Conservation (phyloP, 2,329 filamentous ascomycete species). For the Pezicula radicicola region DNA sequence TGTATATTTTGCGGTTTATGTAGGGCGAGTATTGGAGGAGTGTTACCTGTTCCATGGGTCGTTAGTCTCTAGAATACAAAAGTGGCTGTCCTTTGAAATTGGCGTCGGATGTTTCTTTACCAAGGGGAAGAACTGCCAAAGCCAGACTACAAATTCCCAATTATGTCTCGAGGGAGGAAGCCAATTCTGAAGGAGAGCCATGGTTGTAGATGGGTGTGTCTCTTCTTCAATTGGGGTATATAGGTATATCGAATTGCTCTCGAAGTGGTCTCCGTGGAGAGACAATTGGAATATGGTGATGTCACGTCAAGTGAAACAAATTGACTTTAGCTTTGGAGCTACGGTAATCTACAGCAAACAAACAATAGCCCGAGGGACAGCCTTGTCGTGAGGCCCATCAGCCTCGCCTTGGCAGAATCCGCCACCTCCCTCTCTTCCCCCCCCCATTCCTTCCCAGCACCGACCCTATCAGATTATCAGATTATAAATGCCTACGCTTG, state of each 20-base stretch:
- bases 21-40: constrained; percentile 79
- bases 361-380: too few species aligned
- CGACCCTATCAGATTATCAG: too few species aligned
- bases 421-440: too few species aligned
- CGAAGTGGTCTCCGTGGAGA: neutral
- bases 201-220: constrained; percentile 3
- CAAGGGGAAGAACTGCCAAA: constrained; percentile 50
- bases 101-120: constrained; percentile 16
- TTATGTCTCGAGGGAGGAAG: constrained; percentile 56
- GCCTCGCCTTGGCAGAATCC: too few species aligned
- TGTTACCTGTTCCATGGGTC: constrained; percentile 53
- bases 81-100: neutral
- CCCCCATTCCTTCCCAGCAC: too few species aligned
- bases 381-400: too few species aligned
- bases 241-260: too few species aligned
- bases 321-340: too few species aligned
- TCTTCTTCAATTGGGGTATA: neutral
- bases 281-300: neutral
- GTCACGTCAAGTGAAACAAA: too few species aligned
- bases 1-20: constrained; percentile 67
- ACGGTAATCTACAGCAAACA: too few species aligned
- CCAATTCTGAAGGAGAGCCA: constrained; percentile 28
- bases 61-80: neutral
- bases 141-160: constrained; percentile 48
- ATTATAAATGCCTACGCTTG: too few species aligned